Base-by-base conservation (phyloP, 2,329 filamentous ascomycete genomes). In the Neonectria hederae region DNA sequence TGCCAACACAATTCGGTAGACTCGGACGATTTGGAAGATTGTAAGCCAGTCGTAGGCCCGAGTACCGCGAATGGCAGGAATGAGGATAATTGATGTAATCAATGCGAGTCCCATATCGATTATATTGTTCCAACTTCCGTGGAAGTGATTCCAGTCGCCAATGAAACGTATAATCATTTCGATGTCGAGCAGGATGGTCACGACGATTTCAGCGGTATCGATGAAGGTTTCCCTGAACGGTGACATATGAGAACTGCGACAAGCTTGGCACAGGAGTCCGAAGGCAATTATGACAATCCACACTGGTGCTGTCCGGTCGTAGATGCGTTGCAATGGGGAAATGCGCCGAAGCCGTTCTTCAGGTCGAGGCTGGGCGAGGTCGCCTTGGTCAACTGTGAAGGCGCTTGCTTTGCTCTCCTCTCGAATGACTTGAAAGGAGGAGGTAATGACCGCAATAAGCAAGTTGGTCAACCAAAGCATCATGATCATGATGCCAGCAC, bases 401-500 rank as follows among this genome's bases (percentile, higher is more conserved):
- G 97, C 96, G 81, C 94, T 97, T 32, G 91, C 90, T 78, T 92
- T 94, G 80, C 93, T 97, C 77, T 99, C 96, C 81, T 99, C 97
- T 68, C 96, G 89, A 72, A 99, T 99, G 69, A 99, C 92, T 77
- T 99, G 96, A 75, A 99, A 99, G 1, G 95, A 97, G 5, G 96
- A 97, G 0, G 96, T 99, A 76, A 99, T 99, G 73, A 99, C 96
- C 3, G 96, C 96, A 75, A 99, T 97, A 51, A 92, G 79, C 80
- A 99, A 87, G 77, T 97, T 98, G 68, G 97, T 94, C 74, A 99
- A 87, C 96, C 96, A 99, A 54, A 99, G 85, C 83, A 93, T 96
- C 84, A 99, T 88, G 68, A 99, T 93, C 74, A 99, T 89, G 76
- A 97, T 95, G 24, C 86, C 87, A 13, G 85, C 87, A 26, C 84